Evolutionary conservation across 371 early-diverging fungal genomes (phyloP).

Genomic region (Circinella umbellata): DNA sequence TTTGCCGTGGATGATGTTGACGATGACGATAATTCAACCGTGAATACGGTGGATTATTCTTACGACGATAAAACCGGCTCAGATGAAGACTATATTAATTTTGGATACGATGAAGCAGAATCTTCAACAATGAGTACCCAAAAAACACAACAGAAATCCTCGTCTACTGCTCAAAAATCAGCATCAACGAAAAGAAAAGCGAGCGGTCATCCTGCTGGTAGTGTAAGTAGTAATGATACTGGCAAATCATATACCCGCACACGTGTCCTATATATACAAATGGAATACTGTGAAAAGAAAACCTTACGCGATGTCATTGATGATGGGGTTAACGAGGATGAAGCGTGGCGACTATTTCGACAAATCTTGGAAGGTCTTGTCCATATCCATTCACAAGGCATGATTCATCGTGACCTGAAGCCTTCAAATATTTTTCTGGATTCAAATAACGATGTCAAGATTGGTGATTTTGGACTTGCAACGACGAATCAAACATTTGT

Average conservation of each 20-base stretch:
- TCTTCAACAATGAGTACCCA: slow-evolving; percentile 15
- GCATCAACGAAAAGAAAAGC: background rate
- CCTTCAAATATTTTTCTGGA: slow-evolving; percentile 96
- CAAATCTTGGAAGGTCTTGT: slow-evolving; percentile 90
- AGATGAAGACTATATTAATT: slow-evolving; percentile 40
- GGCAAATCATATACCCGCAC: slow-evolving; percentile 38
- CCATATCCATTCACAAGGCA: slow-evolving; percentile 83
- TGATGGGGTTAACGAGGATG: slow-evolving; percentile 75
- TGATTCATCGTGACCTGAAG: slow-evolving; percentile 98
- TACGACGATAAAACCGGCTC: slow-evolving; percentile 28
- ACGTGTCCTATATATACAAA: slow-evolving; percentile 89
- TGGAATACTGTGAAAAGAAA: slow-evolving; percentile 97
- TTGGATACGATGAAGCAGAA: slow-evolving; percentile 22
- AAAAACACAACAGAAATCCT: background rate
- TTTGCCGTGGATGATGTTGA: slow-evolving; percentile 51
- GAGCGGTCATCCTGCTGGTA: slow-evolving; percentile 22
- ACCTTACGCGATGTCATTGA: slow-evolving; percentile 90
- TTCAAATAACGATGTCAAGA: slow-evolving; percentile 86
- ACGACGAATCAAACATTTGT: slow-evolving; percentile 72
- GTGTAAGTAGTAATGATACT: slow-evolving; percentile 17
- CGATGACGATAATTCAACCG: slow-evolving; percentile 34
- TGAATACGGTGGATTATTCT: slow-evolving; percentile 37
- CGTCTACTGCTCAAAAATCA: slow-evolving; percentile 12
- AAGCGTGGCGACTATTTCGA: slow-evolving; percentile 72
- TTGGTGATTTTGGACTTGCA: slow-evolving; percentile 98